Evolutionary conservation across 805 yeast genomes (phyloP).

Genomic region (Candida pini): DNA sequence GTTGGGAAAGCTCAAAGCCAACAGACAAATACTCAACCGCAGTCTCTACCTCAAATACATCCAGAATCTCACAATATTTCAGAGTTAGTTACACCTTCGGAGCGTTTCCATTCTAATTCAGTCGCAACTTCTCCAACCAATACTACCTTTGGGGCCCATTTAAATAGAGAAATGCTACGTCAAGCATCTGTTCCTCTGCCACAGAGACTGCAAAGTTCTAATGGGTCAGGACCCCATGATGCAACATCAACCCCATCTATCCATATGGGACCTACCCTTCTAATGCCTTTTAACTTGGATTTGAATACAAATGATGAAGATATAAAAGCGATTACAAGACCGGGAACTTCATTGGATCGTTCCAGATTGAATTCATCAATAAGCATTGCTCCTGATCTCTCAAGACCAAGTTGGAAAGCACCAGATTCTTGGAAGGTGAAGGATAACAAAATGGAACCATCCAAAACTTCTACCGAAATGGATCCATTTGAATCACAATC

Average conservation of each 20-base stretch:
- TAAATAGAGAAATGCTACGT: not conserved
- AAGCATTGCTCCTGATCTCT: no score
- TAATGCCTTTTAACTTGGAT: conserved; percentile 17
- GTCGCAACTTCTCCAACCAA: not conserved
- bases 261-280: conserved; percentile 5
- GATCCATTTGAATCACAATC: conserved; percentile 9
- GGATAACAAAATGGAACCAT: conserved; percentile 12
- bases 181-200: conserved; percentile 1
- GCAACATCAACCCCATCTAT: conserved; percentile 2
- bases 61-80: conserved; percentile 1
- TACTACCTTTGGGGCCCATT: no score
- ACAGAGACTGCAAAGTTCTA: not conserved
- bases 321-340: conserved; percentile 14
- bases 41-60: conserved; percentile 1
- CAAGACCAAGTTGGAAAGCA: conserved; percentile 39
- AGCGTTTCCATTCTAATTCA: not conserved
- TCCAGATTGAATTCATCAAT: no score
- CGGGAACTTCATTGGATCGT: no score
- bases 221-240: not conserved
- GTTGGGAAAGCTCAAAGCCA: not conserved
- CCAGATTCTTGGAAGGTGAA: conserved; percentile 63
- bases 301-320: conserved; percentile 21
- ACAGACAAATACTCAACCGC: conserved; percentile 1
- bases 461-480: conserved; percentile 1
- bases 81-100: conserved; percentile 1